Evolutionary conservation across 768 basidiomycete species (phyloP), one percentile per base, ranked within the genome.

Genomic region (Paxillus involutus): DNA sequence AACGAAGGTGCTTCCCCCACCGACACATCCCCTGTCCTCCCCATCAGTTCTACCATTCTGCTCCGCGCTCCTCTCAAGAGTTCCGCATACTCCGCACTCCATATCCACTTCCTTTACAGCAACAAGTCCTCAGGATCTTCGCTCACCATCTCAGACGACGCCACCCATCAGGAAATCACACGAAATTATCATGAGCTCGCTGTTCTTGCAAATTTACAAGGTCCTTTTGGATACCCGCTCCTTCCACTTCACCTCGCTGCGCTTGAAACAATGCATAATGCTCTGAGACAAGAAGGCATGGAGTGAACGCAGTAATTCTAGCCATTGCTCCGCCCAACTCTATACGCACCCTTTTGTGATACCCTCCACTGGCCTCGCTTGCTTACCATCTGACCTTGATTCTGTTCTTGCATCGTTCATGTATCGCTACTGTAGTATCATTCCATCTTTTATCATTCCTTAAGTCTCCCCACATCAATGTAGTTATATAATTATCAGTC

Each of bases 161-260:
- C 66, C 49, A 70, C 67, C 46, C 64, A 70, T 56, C 62, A 70
- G 24, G 89, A 91, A 50, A 79, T 92, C 61, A 81, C 86, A 16
- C 75, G 70, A 42, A 91, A 83, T 63, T 91, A 79, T 62, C 77
- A 88, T 60, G 86, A 88, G 54, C 78, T 94, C 16, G 75, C 83
- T 2, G 77, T 89, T 29, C 80, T 92, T 10, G 78, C 83, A 47
- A 62, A 58, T 39, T 46, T 68, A 33, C 71, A 71, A 66, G 75
- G 74, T 56, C 71, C 82, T 44, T 75, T 71, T 29, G 76, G 72
- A 49, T 77, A 81, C 61, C 75, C 81, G 10, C 72, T 75, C 37
- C 67, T 93, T 48, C 91, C 90, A 12, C 82, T 87, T 64, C 90
- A 93, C 63, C 75, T 92, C 35, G 85, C 83, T 30, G 88, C 88